Conservation (phyloP, 2,329 filamentous ascomycete genomes). For the Trichoderma atrobrunneum region DNA sequence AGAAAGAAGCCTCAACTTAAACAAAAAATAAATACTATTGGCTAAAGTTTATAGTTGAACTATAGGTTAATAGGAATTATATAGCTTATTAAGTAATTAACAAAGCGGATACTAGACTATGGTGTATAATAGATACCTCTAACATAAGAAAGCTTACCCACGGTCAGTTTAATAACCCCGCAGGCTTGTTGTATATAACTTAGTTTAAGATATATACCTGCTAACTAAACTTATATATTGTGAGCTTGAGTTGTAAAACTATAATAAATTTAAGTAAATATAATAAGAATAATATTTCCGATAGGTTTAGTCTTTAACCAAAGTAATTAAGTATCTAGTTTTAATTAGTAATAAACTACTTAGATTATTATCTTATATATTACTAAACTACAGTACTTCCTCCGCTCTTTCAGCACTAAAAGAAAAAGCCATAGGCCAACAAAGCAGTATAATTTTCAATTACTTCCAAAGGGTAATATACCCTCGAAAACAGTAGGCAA, state of each 20-base stretch:
- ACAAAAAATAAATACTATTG: too few relatives aligned
- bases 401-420: not conserved
- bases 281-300: not conserved
- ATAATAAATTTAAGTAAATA: not conserved
- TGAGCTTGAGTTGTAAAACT: not conserved
- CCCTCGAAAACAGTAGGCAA: slow-evolving; percentile 18
- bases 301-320: not conserved
- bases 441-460: slow-evolving; percentile 13
- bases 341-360: not conserved
- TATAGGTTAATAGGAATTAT: too few relatives aligned
- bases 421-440: not conserved
- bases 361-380: not conserved
- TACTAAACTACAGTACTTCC: not conserved
- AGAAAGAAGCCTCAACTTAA: too few relatives aligned
- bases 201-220: too few relatives aligned
- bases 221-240: too few relatives aligned
- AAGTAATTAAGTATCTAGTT: not conserved
- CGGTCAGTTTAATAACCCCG: too few relatives aligned
- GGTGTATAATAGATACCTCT: too few relatives aligned
- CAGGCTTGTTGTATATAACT: too few relatives aligned
- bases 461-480: not conserved
- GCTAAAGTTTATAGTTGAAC: too few relatives aligned
- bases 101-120: too few relatives aligned
- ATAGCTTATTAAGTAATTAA: too few relatives aligned
- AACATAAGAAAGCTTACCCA: too few relatives aligned